A percentile compares a stretch with the other conserved stretches of the same genome.
phyloP scores from a whole-genome alignment of 208 protist genomes.

The Tritrichomonas musculus region DNA sequence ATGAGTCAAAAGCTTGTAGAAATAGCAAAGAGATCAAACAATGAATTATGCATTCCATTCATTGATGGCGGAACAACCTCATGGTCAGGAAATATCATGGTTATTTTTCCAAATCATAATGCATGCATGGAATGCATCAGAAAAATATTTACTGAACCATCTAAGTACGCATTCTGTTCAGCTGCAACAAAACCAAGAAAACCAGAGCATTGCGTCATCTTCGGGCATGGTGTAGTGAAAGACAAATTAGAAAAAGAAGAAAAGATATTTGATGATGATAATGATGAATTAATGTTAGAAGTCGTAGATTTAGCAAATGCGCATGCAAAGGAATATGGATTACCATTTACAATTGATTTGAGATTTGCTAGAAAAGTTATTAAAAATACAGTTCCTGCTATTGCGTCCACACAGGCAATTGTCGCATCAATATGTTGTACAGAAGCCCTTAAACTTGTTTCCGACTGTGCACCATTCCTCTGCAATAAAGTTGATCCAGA shows the following conservation, averaged over 20 bases:
- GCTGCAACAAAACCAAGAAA: constrained; percentile 45
- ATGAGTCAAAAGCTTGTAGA: constrained; percentile 63
- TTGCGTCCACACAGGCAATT: constrained; percentile 94
- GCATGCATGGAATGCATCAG: constrained; percentile 45
- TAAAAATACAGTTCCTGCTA: constrained; percentile 96
- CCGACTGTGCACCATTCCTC: neutral
- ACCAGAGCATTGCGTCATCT: constrained; percentile 54
- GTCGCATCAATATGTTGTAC: constrained; percentile 59
- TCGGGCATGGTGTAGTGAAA: constrained; percentile 47
- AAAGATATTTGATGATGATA: constrained; percentile 63
- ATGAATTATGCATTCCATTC: constrained; percentile 73
- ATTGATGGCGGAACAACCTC: constrained; percentile 95
- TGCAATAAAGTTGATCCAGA: neutral
- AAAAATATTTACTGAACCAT: neutral
- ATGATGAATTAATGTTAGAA: constrained; percentile 74
- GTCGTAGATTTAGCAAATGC: constrained; percentile 60
- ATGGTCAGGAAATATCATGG: constrained; percentile 68
- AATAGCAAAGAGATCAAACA: constrained; percentile 40
- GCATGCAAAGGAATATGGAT: constrained; percentile 64
- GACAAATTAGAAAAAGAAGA: neutral
- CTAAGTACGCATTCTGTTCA: constrained; percentile 46
- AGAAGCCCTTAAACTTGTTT: neutral
- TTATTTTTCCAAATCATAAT: constrained; percentile 54
- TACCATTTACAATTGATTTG: constrained; percentile 54
- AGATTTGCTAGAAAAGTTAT: constrained; percentile 68